Percentiles rank a stretch among this genome's conserved stretches.
Conservation (phyloP, 2,329 filamentous ascomycete genomes). For the Aspergillus tubingensis region DNA sequence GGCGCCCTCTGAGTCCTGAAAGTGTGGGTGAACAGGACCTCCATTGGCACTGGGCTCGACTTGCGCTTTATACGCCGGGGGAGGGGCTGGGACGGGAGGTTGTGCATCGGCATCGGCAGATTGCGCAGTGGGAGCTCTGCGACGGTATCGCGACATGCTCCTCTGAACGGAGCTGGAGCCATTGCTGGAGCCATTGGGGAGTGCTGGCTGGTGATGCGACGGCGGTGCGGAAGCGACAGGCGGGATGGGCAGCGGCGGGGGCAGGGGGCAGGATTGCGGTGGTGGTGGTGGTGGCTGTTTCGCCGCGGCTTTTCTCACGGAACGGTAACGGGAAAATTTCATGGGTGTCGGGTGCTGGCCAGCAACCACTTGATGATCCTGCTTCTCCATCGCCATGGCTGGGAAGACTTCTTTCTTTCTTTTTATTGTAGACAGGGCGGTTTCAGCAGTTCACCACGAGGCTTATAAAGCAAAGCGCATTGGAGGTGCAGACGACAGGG, state of each 20-base stretch:
- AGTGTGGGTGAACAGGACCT: background rate
- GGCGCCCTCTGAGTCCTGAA: background rate
- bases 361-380: slow-evolving; percentile 15
- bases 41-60: background rate
- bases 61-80: slow-evolving; percentile 9
- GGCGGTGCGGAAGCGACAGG: slow-evolving; percentile 18
- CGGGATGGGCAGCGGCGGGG: slow-evolving; percentile 21
- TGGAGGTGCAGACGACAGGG: background rate
- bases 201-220: slow-evolving; percentile 9
- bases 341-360: slow-evolving; percentile 24
- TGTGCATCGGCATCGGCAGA: slow-evolving; percentile 15
- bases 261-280: slow-evolving; percentile 21
- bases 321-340: slow-evolving; percentile 62
- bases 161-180: slow-evolving; percentile 27
- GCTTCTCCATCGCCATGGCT: slow-evolving; percentile 26
- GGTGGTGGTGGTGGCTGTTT: slow-evolving; percentile 34
- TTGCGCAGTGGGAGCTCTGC: slow-evolving; percentile 23
- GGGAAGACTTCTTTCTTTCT: background rate
- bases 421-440: background rate
- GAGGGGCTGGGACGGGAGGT: slow-evolving; percentile 15
- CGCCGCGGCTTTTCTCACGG: slow-evolving; percentile 51
- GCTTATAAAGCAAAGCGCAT: background rate
- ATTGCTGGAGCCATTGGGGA: background rate
- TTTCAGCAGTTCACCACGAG: background rate
- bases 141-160: slow-evolving; percentile 40